Conservation (phyloP, 2,329 filamentous ascomycete genomes). For the Apiospora kogelbergensis region DNA sequence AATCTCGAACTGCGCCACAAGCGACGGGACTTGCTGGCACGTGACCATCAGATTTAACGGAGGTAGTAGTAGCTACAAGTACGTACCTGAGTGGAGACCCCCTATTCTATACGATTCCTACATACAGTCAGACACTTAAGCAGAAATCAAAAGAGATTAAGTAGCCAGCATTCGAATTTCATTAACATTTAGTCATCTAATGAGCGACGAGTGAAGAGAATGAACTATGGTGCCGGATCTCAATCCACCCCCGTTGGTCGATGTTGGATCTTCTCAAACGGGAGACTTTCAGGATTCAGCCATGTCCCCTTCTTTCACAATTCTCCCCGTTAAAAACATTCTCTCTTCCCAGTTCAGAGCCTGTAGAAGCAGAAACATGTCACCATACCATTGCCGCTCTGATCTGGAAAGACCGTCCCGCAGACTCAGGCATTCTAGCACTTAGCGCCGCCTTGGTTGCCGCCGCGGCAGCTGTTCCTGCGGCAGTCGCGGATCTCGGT, state of each 20-base stretch:
- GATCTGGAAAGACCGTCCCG: too few species aligned
- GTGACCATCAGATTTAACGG: background rate
- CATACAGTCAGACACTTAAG: background rate
- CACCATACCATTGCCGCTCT: background rate
- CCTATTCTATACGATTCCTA: background rate
- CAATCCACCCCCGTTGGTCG: background rate
- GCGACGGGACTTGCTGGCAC: background rate
- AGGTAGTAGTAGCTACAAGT: background rate
- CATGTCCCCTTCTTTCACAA: background rate
- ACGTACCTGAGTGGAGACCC: background rate
- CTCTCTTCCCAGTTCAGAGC: background rate
- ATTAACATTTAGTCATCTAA: background rate
- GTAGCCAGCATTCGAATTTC: background rate
- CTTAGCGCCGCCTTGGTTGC: slow-evolving; percentile 14
- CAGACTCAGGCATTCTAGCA: background rate
- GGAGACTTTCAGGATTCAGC: too few species aligned
- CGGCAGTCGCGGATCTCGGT: slow-evolving; percentile 18
- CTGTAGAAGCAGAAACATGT: too few species aligned
- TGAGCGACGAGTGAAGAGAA: background rate
- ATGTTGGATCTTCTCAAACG: background rate
- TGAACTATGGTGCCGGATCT: background rate
- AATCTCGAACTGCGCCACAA: background rate
- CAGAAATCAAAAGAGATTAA: too few species aligned
- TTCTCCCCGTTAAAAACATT: background rate
- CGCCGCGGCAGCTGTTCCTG: slow-evolving; percentile 14